A percentile compares a stretch with the other conserved stretches of the same genome.
Evolutionary conservation across 768 basidiomycete species (phyloP).

Genomic region (Erythrobasidium yunnanense): DNA sequence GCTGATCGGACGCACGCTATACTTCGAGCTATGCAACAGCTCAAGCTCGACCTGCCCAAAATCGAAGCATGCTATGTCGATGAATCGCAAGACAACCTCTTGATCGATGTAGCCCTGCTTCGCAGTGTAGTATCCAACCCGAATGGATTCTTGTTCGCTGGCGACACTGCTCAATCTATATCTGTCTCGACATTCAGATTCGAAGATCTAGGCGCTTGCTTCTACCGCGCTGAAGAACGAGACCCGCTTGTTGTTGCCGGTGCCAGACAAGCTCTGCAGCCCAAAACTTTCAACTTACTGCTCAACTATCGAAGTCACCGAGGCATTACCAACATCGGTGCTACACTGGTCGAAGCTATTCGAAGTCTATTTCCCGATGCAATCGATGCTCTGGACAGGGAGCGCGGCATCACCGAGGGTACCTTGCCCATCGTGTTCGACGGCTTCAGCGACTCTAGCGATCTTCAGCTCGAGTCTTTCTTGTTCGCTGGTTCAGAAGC

Average conservation of each 20-base stretch:
- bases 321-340: slow-evolving; percentile 9
- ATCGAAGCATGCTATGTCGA: slow-evolving; percentile 11
- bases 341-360: slow-evolving; percentile 5
- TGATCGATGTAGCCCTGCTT: not conserved
- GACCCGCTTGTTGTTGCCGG: not conserved
- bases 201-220: slow-evolving; percentile 28
- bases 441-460: not conserved
- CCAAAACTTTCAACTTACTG: slow-evolving; percentile 12
- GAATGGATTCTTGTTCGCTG: slow-evolving; percentile 20
- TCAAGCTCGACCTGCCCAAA: not conserved
- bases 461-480: slow-evolving; percentile 8
- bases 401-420: slow-evolving; percentile 6
- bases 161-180: slow-evolving; percentile 28
- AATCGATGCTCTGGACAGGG: slow-evolving; percentile 3
- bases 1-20: slow-evolving; percentile 20
- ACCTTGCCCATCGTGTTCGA: not conserved
- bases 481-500: slow-evolving; percentile 10
- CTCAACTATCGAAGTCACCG: slow-evolving; percentile 17
- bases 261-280: not conserved
- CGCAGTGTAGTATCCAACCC: slow-evolving; percentile 2
- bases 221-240: slow-evolving; percentile 6
- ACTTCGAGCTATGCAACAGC: not conserved
- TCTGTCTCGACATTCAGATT: slow-evolving; percentile 1
- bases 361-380: slow-evolving; percentile 3
- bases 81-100: slow-evolving; percentile 13